A percentile compares a stretch with the other conserved stretches of the same genome.
Evolutionary conservation across 768 basidiomycete genomes (phyloP).

Genomic region (Astraeus odoratus): DNA sequence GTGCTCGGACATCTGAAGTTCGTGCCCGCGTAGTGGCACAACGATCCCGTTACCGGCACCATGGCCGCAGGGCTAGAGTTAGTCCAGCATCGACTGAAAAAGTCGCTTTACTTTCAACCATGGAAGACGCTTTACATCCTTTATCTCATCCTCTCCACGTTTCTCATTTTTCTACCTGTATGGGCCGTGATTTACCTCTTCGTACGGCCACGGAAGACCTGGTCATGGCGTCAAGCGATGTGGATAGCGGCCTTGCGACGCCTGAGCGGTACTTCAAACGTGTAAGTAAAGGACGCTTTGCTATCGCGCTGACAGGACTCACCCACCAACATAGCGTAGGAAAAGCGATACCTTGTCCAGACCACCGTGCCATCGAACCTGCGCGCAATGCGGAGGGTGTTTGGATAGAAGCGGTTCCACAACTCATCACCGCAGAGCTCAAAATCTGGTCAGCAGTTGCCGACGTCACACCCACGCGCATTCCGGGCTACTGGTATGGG

Average conservation of each 20-base stretch:
- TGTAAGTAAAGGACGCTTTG: too few species aligned
- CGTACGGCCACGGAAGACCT: not conserved
- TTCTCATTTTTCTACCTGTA: not conserved
- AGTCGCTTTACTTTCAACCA: too few species aligned
- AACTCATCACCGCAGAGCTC: conserved; percentile 27
- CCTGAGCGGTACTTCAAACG: not conserved
- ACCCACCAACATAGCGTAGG: too few species aligned
- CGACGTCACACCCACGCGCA: conserved; percentile 32
- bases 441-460: conserved; percentile 24
- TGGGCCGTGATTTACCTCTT: not conserved
- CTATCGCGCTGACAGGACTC: too few species aligned
- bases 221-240: not conserved
- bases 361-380: conserved; percentile 7
- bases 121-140: not conserved
- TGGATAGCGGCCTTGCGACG: not conserved
- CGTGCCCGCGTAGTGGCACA: too few species aligned
- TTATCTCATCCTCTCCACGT: not conserved
- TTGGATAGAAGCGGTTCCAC: conserved; percentile 28
- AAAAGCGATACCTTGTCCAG: conserved; percentile 8
- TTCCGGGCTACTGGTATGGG: conserved; percentile 55
- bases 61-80: too few species aligned
- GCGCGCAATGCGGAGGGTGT: conserved; percentile 13
- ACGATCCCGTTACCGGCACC: too few species aligned
- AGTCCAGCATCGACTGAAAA: too few species aligned
- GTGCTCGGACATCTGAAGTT: too few species aligned